Conservation (phyloP, 176 grass and related monocot species). For the Carex scoparia region DNA sequence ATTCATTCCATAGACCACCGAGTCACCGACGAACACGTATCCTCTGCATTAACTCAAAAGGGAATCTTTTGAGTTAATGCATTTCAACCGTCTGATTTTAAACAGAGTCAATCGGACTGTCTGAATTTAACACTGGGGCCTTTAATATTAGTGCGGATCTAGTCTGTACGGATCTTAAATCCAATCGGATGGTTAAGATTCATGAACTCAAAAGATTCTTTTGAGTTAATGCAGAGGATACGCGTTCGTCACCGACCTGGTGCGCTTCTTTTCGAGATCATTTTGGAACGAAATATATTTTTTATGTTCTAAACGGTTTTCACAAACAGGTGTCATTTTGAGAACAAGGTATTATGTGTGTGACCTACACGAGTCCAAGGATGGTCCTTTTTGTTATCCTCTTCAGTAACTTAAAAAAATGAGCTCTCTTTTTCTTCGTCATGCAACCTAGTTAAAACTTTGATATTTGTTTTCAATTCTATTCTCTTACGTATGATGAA, state of each 20-base stretch:
- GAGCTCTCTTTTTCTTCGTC: background rate
- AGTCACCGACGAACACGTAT: too few species aligned
- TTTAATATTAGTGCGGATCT: too few species aligned
- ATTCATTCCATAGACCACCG: background rate
- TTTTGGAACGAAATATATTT: background rate
- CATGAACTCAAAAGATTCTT: too few species aligned
- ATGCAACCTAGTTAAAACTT: background rate
- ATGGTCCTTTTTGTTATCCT: background rate
- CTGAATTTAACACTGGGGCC: too few species aligned
- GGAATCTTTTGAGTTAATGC: too few species aligned
- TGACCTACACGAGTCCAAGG: background rate
- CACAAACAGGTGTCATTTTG: slow-evolving; percentile 4
- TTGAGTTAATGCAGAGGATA: too few species aligned
- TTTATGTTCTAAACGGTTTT: background rate
- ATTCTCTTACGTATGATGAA: background rate
- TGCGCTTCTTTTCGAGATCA: background rate
- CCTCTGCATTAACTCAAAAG: too few species aligned
- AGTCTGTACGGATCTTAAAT: too few species aligned
- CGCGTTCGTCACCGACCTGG: background rate
- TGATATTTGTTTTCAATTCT: background rate
- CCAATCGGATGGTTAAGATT: too few species aligned
- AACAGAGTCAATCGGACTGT: too few species aligned
- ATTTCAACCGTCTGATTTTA: too few species aligned
- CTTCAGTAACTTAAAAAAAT: background rate
- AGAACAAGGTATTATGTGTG: background rate